Percentiles rank a stretch among this genome's conserved stretches.
phyloP scores from a whole-genome alignment of 1,139 yeast species.

The Geotrichum candidum region DNA sequence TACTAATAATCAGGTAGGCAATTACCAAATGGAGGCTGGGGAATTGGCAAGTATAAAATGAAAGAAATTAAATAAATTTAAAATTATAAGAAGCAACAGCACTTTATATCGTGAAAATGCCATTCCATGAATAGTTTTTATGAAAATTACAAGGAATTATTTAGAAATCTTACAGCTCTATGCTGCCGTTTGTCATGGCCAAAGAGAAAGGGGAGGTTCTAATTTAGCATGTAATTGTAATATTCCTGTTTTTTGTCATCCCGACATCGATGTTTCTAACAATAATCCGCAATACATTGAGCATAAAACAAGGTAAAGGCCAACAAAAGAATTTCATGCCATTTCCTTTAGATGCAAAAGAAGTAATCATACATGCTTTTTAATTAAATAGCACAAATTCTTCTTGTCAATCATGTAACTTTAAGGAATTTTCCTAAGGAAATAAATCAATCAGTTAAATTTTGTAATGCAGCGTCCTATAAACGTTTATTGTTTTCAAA shows the following conservation, averaged over 20 bases:
- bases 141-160: neutral
- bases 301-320: neutral
- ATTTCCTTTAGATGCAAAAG: neutral
- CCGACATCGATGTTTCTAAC: neutral
- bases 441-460: too few relatives aligned
- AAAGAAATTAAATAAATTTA: too few relatives aligned
- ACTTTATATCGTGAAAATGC: neutral
- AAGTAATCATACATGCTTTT: neutral
- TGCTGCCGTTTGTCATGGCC: neutral
- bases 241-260: neutral
- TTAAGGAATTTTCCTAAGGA: too few relatives aligned
- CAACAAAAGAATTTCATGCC: neutral
- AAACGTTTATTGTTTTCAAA: neutral
- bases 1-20: neutral
- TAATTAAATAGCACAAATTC: neutral
- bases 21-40: neutral
- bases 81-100: neutral
- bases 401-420: neutral
- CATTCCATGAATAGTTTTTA: neutral
- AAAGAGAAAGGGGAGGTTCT: neutral
- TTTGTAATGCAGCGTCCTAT: too few relatives aligned
- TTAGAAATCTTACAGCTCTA: neutral
- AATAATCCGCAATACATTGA: neutral
- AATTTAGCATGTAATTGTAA: neutral
- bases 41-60: neutral